These are phyloP conservation scores for Vicia villosa DNA, from an alignment of 306 rosid genomes.

Conservation along the genomic window DNA sequence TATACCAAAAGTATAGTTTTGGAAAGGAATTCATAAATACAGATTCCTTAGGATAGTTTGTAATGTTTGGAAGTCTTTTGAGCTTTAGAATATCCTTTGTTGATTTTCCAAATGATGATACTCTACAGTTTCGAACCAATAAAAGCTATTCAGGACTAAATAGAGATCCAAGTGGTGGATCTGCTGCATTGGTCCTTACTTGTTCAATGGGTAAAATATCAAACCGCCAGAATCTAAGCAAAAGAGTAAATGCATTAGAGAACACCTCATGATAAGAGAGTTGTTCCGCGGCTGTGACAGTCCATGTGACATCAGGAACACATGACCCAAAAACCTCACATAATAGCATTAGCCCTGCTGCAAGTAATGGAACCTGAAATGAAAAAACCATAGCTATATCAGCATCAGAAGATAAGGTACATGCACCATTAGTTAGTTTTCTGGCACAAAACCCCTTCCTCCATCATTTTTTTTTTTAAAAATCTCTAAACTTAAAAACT, in stretches of 20 bases:
- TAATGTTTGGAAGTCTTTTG: conserved; percentile 59
- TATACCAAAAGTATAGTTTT: conserved; percentile 77
- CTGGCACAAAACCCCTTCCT: conserved; percentile 20
- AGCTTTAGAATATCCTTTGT: conserved; percentile 53
- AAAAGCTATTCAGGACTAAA: conserved; percentile 82
- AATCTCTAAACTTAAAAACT: conserved; percentile 17
- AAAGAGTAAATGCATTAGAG: conserved; percentile 82
- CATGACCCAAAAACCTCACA: conserved; percentile 86
- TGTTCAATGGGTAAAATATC: conserved; percentile 72
- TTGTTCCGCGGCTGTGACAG: conserved; percentile 66
- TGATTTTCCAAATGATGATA: conserved; percentile 61
- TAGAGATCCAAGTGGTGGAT: conserved; percentile 69
- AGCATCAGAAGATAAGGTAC: conserved; percentile 33
- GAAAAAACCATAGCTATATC: conserved; percentile 36
- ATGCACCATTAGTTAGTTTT: conserved; percentile 19
- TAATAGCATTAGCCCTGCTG: conserved; percentile 72
- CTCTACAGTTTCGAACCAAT: conserved; percentile 64
- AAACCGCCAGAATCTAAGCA: conserved; percentile 87
- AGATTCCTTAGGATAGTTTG: conserved; percentile 52
- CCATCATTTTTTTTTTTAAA: conserved; percentile 8
- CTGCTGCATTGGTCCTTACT: conserved; percentile 53
- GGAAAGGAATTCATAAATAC: conserved; percentile 79
- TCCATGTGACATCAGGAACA: conserved; percentile 55
- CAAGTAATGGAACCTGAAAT: conserved; percentile 86
- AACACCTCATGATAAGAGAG: conserved; percentile 78